Base-by-base conservation (phyloP, 495 filamentous ascomycete species). In the Aspergillus wentii region DNA sequence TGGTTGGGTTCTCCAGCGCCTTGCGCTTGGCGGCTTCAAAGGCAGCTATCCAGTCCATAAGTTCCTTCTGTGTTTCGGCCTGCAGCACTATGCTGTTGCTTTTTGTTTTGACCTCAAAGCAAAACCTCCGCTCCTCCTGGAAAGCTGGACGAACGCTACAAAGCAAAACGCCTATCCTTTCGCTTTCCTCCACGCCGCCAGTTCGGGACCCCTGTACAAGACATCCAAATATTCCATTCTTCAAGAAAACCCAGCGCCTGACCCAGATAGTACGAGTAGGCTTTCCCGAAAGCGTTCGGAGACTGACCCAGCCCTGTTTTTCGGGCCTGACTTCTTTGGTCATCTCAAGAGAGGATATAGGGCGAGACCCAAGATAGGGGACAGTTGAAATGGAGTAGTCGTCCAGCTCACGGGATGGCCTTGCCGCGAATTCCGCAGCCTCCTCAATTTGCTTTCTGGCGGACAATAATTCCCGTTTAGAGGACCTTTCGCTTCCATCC, bases 21-120 rank as follows among this genome's bases (percentile, higher is more conserved):
- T 86, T 87, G 40, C 86, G 83, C 64, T 98, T 98, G 18, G 92
- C 89, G 17, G 86, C 74, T 43, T 97, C 92, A 50, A 98, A 96
- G 6, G 87, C 79, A 39, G 82, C 76, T 30, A 98, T 79, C 92
- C 92, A 98, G 41, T 91, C 87, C 43, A 83, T 85, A 16, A 98
- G 69, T 50, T 96, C 86, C 32, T 72, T 65, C 51, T 96, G 92
- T 0, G 88, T 94, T 55, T 97, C 94, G 4, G 92, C 87, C 62
- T 98, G 92, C 18, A 98, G 68, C 38, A 95, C 63, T 28, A 95
- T 80, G 32, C 79, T 89, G 49, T 82, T 85, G 51, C 91, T 94
- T 57, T 96, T 98, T 10, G 92, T 98, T 71, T 96, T 98, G 48
- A 98, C 88, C 62, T 97, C 94, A 52, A 97, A 98, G 55, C 94